A percentile compares a stretch with the other conserved stretches of the same genome.
Conservation (phyloP, 768 basidiomycete genomes). For the Daedaleopsis sinensis region DNA sequence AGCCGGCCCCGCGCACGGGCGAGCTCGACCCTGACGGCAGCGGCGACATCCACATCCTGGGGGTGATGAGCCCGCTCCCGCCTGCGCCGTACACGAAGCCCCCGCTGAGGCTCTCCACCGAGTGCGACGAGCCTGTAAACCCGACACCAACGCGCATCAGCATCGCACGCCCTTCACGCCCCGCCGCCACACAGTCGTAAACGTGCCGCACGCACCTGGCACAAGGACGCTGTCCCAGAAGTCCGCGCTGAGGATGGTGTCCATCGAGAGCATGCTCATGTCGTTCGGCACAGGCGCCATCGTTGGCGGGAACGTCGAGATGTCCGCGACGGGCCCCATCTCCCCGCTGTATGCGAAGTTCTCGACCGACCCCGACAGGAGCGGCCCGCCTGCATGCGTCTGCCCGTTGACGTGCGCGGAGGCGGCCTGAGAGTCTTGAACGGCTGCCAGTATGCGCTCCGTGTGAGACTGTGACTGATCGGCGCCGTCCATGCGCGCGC, state of each 20-base stretch:
- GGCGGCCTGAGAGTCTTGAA: slow-evolving; percentile 16
- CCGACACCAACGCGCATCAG: background rate
- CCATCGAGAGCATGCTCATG: slow-evolving; percentile 68
- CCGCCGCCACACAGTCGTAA: slow-evolving; percentile 7
- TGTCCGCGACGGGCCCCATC: slow-evolving; percentile 84
- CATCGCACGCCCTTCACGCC: background rate
- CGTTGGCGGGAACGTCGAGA: slow-evolving; percentile 86
- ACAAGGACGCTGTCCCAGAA: slow-evolving; percentile 92
- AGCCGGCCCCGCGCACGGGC: slow-evolving; percentile 29
- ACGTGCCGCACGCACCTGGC: slow-evolving; percentile 58
- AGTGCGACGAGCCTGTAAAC: slow-evolving; percentile 69
- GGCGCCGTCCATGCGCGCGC: slow-evolving; percentile 44
- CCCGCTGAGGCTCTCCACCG: slow-evolving; percentile 81
- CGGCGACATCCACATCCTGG: slow-evolving; percentile 63
- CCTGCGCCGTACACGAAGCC: slow-evolving; percentile 87
- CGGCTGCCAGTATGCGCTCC: background rate
- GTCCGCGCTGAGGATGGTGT: slow-evolving; percentile 73
- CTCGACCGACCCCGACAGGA: slow-evolving; percentile 35
- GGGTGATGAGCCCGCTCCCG: slow-evolving; percentile 83
- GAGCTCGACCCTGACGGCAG: slow-evolving; percentile 57
- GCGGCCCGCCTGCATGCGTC: slow-evolving; percentile 6
- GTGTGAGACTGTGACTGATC: background rate
- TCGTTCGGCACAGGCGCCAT: slow-evolving; percentile 61
- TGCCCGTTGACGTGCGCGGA: slow-evolving; percentile 7
- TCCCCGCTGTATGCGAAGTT: slow-evolving; percentile 78